Conservation (phyloP, 768 basidiomycete species). For the Pleurotus citrinopileatus region DNA sequence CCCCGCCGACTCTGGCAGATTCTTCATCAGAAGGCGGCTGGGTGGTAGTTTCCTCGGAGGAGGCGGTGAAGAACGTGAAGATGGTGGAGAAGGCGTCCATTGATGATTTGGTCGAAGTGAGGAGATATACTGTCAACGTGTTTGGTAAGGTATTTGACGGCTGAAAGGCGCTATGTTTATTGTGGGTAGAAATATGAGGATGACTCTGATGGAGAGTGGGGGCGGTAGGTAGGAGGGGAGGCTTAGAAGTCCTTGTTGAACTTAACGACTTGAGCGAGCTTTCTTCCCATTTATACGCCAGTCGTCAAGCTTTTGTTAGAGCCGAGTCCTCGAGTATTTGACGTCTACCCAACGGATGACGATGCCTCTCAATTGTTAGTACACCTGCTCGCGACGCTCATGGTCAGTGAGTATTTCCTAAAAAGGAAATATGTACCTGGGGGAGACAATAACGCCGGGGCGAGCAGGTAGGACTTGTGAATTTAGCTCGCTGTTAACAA, state of each 20-base stretch:
- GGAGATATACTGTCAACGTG: background rate
- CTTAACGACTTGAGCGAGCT: background rate
- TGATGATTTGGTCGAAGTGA: background rate
- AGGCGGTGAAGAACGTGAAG: conserved; percentile 10
- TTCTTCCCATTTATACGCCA: background rate
- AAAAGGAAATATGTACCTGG: background rate
- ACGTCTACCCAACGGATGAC: background rate
- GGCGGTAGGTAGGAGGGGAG: background rate
- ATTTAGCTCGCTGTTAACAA: conserved; percentile 6
- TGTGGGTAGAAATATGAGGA: background rate
- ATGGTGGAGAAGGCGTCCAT: conserved; percentile 9
- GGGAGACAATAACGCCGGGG: conserved; percentile 3
- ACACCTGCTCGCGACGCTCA: background rate
- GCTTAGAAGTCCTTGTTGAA: background rate
- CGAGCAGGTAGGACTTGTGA: background rate
- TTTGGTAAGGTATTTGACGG: background rate
- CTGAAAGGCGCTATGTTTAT: background rate
- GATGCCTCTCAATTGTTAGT: background rate
- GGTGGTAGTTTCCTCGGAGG: conserved; percentile 1
- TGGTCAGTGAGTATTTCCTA: background rate
- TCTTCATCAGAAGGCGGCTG: conserved; percentile 11
- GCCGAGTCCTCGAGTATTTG: background rate
- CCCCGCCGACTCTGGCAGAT: background rate
- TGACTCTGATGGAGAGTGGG: background rate
- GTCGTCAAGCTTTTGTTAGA: background rate